phyloP scores from a whole-genome alignment of 306 rosid species.

The Phaseolus lunatus region DNA sequence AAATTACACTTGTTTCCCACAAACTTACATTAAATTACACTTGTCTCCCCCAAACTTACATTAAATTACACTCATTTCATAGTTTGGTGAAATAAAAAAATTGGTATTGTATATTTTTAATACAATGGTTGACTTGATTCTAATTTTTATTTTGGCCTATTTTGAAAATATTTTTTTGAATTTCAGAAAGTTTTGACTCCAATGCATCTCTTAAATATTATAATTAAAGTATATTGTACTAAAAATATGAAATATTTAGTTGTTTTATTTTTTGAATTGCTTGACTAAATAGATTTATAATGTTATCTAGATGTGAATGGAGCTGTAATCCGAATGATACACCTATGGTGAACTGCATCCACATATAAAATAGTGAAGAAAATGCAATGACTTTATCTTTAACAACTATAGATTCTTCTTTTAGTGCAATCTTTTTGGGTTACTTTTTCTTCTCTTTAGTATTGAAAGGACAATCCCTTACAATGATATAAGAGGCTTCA shows the following conservation, averaged over 20 bases:
- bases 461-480: conserved; percentile 29
- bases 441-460: conserved; percentile 30
- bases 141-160: neutral
- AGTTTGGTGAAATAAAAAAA: no score
- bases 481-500: conserved; percentile 19
- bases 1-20: no score
- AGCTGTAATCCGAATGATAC: neutral
- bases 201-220: neutral
- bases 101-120: no score
- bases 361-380: conserved; percentile 12
- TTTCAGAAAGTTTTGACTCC: neutral
- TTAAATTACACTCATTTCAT: no score
- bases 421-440: conserved; percentile 26
- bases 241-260: neutral
- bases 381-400: conserved; percentile 43
- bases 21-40: no score
- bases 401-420: conserved; percentile 35
- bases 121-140: no score
- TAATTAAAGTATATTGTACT: neutral
- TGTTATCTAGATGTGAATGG: neutral
- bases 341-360: neutral
- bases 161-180: neutral
- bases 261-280: neutral
- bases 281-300: neutral
- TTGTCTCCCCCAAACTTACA: no score